Evolutionary conservation across 306 rosid species (phyloP), one percentile per base, ranked within the genome.

Genomic region (Adenanthera pavonina): DNA sequence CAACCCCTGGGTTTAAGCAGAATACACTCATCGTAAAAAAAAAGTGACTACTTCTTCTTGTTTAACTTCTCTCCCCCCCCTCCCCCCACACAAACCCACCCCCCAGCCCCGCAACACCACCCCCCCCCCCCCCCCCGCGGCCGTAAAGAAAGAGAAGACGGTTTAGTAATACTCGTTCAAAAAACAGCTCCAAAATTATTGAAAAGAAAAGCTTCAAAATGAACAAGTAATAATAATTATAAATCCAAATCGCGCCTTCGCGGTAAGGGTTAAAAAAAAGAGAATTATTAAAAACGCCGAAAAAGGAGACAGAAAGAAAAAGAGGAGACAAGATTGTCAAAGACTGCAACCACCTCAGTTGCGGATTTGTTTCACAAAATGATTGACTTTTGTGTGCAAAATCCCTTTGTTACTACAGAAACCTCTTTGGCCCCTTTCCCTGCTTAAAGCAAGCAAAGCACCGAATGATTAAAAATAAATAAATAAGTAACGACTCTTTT

Each of bases 311-410:
- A 83, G 30, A 89, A 82, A 65, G 85, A 64, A 76, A 73, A 81
- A 69, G 46, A 80, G 57, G 91, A 86, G 92, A 87, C 89, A 81
- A 88, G 82, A 82, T 84, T 88, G 91, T 88, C 91, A 78, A 86
- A 88, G 82, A 76, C 75, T 69, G 59, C 51, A 82, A 80, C 89
- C 20, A 81, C 87, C 86, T 86, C 82, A 80, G 78, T 83, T 84
- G 85, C 85, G 74, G 72, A 84, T 86, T 82, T 86, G 49, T 41
- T 80, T 67, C 40, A 48, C 38, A 70, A 7, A 61, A 56, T 64
- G 86, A 86, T 87, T 80, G 79, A 88, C 93, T 88, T 87, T 90
- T 78, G 56, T 59, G 44, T 15, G 17, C 69, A 72, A 52, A 20
- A 82, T 6, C 44, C 44, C 43, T 2, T 81, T 36, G 61, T 81